Base-by-base conservation (phyloP, 2,329 filamentous ascomycete species). In the Myriosclerotinia curreyana region DNA sequence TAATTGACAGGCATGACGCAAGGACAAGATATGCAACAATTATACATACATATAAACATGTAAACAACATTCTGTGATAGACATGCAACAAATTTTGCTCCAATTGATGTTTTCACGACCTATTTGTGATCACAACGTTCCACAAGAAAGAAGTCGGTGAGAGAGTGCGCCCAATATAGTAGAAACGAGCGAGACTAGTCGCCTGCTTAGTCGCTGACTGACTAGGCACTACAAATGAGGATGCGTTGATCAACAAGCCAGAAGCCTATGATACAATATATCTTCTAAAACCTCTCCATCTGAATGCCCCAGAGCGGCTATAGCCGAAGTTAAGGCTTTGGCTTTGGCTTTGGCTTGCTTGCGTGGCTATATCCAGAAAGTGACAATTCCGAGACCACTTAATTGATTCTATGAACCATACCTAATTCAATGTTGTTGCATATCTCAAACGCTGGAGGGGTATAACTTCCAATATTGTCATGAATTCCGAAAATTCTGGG, bases 171-270 rank as follows among this genome's bases (percentile, higher is more conserved):
- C 22, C 6, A 15, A 44, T 44, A 14, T n/a, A 12, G 53, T 11
- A 42, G 15, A 56, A 44, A 34, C 17, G 53, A 56, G 53, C 53
- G 53, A 56, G 53, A 31, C 11, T 31, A 44, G 20, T 28, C 25
- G 12, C 52, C 40, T 31, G 6, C 28, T 20, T 20, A 20, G 6
- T 20, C 42, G 15, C 17, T 20, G 42, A 42, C 36, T 5, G 20
- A n/a, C 6, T 46, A n/a, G 12, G 15, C 38, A 31, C 28, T 31
- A 31, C 28, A 31, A n/a, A n/a, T n/a, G n/a, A n/a, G n/a, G n/a
- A n/a, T n/a, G n/a, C n/a, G n/a, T n/a, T n/a, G n/a, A n/a, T n/a
- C n/a, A n/a, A n/a, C 14, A 28, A 44, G 38, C 22, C 38, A 44
- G 9, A 5, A 55, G 15, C 11, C 38, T 22, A n/a, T 11, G 3